Evolutionary conservation across 2,329 filamentous ascomycete species (phyloP), one percentile per base, ranked within the genome.

Genomic region (Sarocladium kiliense): DNA sequence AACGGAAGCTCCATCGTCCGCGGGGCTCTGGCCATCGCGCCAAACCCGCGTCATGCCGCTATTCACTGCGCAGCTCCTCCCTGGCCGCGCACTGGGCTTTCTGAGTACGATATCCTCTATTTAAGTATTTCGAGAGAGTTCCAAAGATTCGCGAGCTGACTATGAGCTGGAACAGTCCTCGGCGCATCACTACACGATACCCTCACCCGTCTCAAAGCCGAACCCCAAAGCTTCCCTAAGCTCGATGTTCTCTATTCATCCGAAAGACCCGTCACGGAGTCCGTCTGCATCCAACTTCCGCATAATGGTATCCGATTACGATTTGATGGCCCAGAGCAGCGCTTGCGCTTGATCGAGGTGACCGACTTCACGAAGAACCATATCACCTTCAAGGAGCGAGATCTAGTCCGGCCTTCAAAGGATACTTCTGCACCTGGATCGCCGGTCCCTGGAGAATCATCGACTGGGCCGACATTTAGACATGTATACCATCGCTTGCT

Each of bases 401-500:
- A 95, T 60, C 81, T 97, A 16, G 79, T 91, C 54, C 92, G 90
- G 65, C 81, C 81, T 1, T 66, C 74, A 44, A 74, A 71, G 57
- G 68, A 67, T 37, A 64, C 71, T 10, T 65, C 65, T 44, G 62
- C 65, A 64, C 76, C 50, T 2, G 61, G 60, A 16, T 69, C 71
- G 6, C 67, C 71, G 2, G 56, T 62, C 3, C 65, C 65, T 0
- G 69, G 68, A 6, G 68, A 69, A 49, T 65, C 67, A 0, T 61
- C 69, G 2, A 58, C 60, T 1, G 90, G 90, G 0, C 92, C 91
- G 3, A 87, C 82, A 16, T 96, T 96, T 68, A 82, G 87, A 57
- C 90, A 95, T 69, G 87, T 99, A 61, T 99, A 97, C 68, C 91
- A 96, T 64, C 86, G 89, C 54, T 77, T 97, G n/a, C 86, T 99